Conservation (phyloP, 139 green algal species). For the Haematococcus lacustris region DNA sequence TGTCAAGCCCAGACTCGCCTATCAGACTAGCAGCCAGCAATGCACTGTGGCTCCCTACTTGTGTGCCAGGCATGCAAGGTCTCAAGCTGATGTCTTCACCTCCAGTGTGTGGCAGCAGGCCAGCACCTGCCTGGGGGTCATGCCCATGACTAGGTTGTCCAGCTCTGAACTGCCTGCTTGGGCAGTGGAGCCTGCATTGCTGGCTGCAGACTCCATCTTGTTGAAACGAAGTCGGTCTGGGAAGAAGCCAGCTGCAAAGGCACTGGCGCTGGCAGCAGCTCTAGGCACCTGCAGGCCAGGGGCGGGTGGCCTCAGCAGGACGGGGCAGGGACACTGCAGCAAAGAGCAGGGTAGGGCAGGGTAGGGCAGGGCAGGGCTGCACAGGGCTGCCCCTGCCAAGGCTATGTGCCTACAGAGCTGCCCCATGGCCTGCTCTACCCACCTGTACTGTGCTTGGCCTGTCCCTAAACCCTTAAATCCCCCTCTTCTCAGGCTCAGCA, state of each 20-base stretch:
- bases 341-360: not conserved
- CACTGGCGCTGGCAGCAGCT: constrained; percentile 30
- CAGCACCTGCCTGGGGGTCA: too few species aligned
- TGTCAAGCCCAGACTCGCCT: too few species aligned
- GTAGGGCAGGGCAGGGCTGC: not conserved
- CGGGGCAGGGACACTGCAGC: not conserved
- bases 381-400: not conserved
- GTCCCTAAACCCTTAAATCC: too few species aligned
- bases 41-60: too few species aligned
- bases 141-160: too few species aligned
- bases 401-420: not conserved
- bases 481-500: not conserved
- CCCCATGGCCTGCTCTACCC: not conserved
- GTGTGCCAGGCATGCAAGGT: too few species aligned
- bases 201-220: too few species aligned
- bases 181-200: too few species aligned
- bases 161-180: too few species aligned
- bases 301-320: not conserved
- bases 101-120: too few species aligned
- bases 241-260: constrained; percentile 41
- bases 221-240: not conserved
- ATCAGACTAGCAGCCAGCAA: too few species aligned
- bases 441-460: not conserved
- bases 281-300: constrained; percentile 29
- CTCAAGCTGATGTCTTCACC: too few species aligned